Conservation (phyloP, 371 early-diverging fungal genomes). For the Actinomortierella wolfii region DNA sequence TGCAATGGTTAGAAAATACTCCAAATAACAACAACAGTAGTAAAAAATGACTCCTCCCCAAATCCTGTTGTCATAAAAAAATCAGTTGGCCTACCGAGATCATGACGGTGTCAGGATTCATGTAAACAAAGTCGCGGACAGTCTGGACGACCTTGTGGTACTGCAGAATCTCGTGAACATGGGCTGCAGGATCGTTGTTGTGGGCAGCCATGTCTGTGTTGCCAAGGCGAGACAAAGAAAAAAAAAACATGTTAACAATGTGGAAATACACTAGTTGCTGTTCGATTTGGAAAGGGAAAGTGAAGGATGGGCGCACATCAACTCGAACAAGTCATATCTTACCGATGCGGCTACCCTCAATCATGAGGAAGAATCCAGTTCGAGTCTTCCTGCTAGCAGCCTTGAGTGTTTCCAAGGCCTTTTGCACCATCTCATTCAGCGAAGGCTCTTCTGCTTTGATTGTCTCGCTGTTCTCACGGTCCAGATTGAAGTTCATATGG, state of each 20-base stretch:
- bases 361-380: slow-evolving; percentile 92
- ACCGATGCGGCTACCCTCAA: slow-evolving; percentile 93
- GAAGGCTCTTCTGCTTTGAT: slow-evolving; percentile 68
- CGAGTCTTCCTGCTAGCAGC: slow-evolving; percentile 44
- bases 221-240: background rate
- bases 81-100: slow-evolving; percentile 80
- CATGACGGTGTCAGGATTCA: slow-evolving; percentile 80
- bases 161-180: slow-evolving; percentile 88
- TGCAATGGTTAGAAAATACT: no score
- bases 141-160: slow-evolving; percentile 80
- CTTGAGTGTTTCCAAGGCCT: slow-evolving; percentile 73
- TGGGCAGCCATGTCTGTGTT: slow-evolving; percentile 31
- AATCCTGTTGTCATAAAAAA: no score
- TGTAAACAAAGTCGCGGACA: slow-evolving; percentile 76
- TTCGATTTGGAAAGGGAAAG: slow-evolving; percentile 15
- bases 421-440: slow-evolving; percentile 82
- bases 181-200: slow-evolving; percentile 91
- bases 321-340: slow-evolving; percentile 10
- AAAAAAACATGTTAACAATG: background rate
- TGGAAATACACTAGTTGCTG: background rate
- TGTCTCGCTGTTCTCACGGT: slow-evolving; percentile 56
- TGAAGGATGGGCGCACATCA: slow-evolving; percentile 82
- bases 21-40: no score
- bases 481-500: slow-evolving; percentile 92
- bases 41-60: no score